Base-by-base conservation (phyloP, 768 basidiomycete species). In the Kwoniella mangroviensis region DNA sequence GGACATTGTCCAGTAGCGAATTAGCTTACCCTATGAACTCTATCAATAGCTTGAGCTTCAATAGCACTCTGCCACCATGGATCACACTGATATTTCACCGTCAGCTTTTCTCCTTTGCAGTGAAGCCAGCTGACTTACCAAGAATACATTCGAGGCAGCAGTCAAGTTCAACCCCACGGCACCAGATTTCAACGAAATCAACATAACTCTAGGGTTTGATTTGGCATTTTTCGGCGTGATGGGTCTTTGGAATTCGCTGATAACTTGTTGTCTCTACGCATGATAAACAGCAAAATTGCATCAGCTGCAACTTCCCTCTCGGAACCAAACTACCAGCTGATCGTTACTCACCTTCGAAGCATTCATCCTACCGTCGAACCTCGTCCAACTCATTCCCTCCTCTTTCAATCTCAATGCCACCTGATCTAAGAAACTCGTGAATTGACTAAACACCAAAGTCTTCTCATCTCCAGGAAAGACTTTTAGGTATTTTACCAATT, bases 291-390 rank as follows among this genome's bases (percentile, higher is more conserved):
- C 42, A 19, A 22, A 22, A n/a, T 49, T 19, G 7, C 2, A n/a
- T 63, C 45, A 60, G 19, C 43, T 43, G 41, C 9, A 58, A 49
- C 5, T 21, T 12, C 9, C 22, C 4, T 9, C 5, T 55, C 13
- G 12, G 40, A n/a, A 7, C 19, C 11, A 26, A 9, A 3, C 6
- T 60, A 6, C 28, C 15, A 21, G 54, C 21, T 43, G 11, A 49
- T 21, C 11, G 15, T 55, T 6, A 56, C 75, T 69, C 26, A 78
- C 79, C 75, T 76, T 86, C 75, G 88, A 89, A 2, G 90, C 90
- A n/a, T 91, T 91, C 88, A 94, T 90, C 75, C 89, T 87, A 1
- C 93, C 93, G 69, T 94, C 93, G 74, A 95, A 93, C 1, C 91
- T 89, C 49, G 91, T 88, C 73, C 88, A 93, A 0, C 89, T 78